Evolutionary conservation across 192 early-diverging fungal species (phyloP).

Genomic region (Pecoramyces ruminantium): DNA sequence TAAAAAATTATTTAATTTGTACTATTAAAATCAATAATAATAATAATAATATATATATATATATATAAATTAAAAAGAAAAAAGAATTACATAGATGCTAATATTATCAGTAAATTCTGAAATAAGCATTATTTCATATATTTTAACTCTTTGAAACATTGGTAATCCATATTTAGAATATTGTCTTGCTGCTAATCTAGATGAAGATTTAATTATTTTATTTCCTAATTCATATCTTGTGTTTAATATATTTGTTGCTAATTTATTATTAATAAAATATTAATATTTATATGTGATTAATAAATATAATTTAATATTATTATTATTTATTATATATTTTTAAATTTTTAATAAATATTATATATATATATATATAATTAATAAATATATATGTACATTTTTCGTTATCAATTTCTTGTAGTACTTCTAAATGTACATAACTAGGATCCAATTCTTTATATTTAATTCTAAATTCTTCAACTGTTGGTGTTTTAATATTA

Average conservation of each 20-base stretch:
- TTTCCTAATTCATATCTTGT: slow-evolving; percentile 6
- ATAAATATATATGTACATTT: neutral
- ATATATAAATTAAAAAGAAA: neutral
- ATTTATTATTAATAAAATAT: neutral
- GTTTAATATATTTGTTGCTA: neutral
- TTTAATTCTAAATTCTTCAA: slow-evolving; percentile 11
- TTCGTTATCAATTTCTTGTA: slow-evolving; percentile 4
- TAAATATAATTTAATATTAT: neutral
- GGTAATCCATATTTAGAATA: slow-evolving; percentile 23
- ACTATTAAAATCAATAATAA: too few species aligned
- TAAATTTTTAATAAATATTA: too few species aligned
- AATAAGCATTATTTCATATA: slow-evolving; percentile 26
- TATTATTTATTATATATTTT: neutral
- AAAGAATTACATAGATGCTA: slow-evolving; percentile 5
- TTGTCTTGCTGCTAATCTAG: slow-evolving; percentile 1
- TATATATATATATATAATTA: neutral
- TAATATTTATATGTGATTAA: too few species aligned
- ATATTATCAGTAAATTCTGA: slow-evolving; percentile 15
- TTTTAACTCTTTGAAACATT: slow-evolving; percentile 8
- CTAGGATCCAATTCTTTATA: slow-evolving; percentile 10
- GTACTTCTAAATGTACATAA: slow-evolving; percentile 8
- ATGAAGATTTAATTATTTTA: slow-evolving; percentile 2
- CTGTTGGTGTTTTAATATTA: neutral
- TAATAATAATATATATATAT: too few species aligned
- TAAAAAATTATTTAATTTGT: too few species aligned